Evolutionary conservation across 1,284 basidiomycete species (phyloP), one percentile per base, ranked within the genome.

Genomic region (Fistulina hepatica): DNA sequence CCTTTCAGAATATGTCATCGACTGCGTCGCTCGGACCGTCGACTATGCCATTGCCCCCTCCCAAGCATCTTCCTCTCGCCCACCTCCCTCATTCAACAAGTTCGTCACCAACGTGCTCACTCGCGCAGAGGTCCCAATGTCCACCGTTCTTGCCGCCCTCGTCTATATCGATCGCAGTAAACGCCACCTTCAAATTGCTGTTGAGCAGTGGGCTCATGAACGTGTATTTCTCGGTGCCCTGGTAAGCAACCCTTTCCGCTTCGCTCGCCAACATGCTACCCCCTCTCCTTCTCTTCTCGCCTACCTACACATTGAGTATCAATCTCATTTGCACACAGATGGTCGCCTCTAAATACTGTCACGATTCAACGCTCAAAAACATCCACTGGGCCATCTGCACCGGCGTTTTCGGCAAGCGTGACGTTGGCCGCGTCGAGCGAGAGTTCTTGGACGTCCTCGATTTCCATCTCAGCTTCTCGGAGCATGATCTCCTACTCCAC

Each of bases 41-140:
- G 75, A 81, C 56, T 80, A 68, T 50, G 78, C 80, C 11, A 69
- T 83, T 56, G 71, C 73, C 24, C 67, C 73, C 24, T 64, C 75
- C 12, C 67, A 65, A 3, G 42, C 47, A 15, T 31, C 28, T 19
- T n/a, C n/a, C 34, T 11, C 28, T 13, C 63, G 62, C 39, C 44
- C 56, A 25, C 45, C 58, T 25, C 28, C 15, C 15, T 31, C 28
- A 13, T 74, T 74, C 52, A 47, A 57, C 35, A 51, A 57, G 28
- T 69, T 75, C 43, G 70, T 68, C 36, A 50, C 59, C 35, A 64
- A 69, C 34, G 69, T 75, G 43, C 58, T 75, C 51, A 50, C 56
- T 20, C 62, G 67, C 33, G 71, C 71, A 12, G 71, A 74, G 48
- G 62, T 74, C 42, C 61, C 64, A 42, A 53, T 69, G 36, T 61